These are phyloP conservation scores for Mycotypha africana DNA, from an alignment of 371 early-diverging fungal genomes.

Conservation along the genomic window DNA sequence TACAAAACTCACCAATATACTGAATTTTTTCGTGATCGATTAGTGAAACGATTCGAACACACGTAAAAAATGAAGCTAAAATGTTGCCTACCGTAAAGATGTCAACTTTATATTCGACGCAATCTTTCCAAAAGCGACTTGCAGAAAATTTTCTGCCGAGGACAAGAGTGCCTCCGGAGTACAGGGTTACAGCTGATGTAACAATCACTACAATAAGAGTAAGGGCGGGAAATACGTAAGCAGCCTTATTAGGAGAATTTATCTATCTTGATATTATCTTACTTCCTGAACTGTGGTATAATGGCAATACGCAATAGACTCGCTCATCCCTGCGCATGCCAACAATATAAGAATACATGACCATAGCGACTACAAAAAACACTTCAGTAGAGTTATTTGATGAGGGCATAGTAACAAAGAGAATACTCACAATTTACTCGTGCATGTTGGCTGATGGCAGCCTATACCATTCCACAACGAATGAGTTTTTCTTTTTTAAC, in stretches of 20 bases:
- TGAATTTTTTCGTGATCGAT: too few species aligned
- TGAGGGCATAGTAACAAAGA: too few species aligned
- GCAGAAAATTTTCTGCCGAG: constrained; percentile 47
- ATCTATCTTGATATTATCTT: too few species aligned
- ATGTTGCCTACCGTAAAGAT: constrained; percentile 29
- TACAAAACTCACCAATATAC: constrained; percentile 70
- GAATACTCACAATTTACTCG: constrained; percentile 22
- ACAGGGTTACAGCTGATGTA: constrained; percentile 16
- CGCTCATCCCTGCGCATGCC: constrained; percentile 21
- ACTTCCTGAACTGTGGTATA: constrained; percentile 49
- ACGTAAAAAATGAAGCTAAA: too few species aligned
- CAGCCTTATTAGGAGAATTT: too few species aligned
- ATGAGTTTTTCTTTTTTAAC: background rate
- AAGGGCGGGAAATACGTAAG: too few species aligned
- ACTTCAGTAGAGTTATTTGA: constrained; percentile 1
- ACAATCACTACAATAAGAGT: constrained; percentile 24
- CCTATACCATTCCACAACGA: constrained; percentile 1
- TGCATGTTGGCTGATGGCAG: constrained; percentile 22
- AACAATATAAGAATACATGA: constrained; percentile 8
- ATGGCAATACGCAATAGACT: constrained; percentile 44
- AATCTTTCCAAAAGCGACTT: constrained; percentile 45
- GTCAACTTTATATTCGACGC: constrained; percentile 34
- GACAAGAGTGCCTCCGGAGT: constrained; percentile 34
- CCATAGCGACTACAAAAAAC: constrained; percentile 10
- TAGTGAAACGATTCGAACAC: too few species aligned